Evolutionary conservation across 1,284 basidiomycete genomes (phyloP).

Genomic region (Sanghuangporus weigelae): DNA sequence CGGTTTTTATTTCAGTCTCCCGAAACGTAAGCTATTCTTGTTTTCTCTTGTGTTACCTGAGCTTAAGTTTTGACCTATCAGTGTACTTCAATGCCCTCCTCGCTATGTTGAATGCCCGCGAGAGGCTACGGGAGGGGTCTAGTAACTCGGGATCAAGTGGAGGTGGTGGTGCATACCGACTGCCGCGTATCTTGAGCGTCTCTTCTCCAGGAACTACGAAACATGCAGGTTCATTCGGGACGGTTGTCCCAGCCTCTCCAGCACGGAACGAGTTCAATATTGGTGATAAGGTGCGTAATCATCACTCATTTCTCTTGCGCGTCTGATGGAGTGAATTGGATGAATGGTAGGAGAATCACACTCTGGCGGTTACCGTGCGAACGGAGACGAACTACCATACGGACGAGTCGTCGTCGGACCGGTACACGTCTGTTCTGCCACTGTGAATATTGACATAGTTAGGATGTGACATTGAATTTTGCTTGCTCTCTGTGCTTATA

Average conservation of each 20-base stretch:
- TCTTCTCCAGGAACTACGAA: neutral
- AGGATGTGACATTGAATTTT: too few relatives aligned
- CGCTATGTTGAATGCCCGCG: slow-evolving; percentile 8
- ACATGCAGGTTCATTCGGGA: neutral
- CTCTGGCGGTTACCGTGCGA: too few relatives aligned
- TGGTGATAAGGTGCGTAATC: neutral
- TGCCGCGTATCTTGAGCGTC: neutral
- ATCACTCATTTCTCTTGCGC: too few relatives aligned
- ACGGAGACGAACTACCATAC: too few relatives aligned
- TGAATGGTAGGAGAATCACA: too few relatives aligned
- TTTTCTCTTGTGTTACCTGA: neutral
- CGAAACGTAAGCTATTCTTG: slow-evolving; percentile 19
- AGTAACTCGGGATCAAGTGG: neutral
- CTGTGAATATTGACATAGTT: too few relatives aligned
- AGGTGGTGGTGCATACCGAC: neutral
- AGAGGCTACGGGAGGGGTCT: slow-evolving; percentile 2
- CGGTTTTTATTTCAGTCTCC: slow-evolving; percentile 23
- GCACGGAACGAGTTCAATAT: neutral
- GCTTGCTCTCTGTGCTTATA: too few relatives aligned
- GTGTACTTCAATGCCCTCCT: slow-evolving; percentile 13
- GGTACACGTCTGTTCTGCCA: too few relatives aligned
- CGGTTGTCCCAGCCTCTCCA: neutral
- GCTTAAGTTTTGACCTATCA: neutral
- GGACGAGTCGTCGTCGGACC: too few relatives aligned
- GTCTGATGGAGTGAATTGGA: too few relatives aligned